Evolutionary conservation across 139 green algal species (phyloP).

Genomic region (Closterium sp.): DNA sequence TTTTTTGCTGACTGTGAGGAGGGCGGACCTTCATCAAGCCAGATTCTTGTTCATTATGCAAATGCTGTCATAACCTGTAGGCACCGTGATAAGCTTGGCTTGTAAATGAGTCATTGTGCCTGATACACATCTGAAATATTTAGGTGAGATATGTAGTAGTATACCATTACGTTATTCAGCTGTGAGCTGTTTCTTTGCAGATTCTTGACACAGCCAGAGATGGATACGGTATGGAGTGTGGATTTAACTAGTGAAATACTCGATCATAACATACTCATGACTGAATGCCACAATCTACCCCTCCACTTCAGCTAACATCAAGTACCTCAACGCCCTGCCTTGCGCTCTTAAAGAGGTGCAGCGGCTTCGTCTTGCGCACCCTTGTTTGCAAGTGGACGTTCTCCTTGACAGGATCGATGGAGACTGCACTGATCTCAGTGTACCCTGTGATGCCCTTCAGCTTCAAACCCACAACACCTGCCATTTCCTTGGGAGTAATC

Average conservation of each 20-base stretch:
- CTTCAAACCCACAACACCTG: neutral
- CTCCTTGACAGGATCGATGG: neutral
- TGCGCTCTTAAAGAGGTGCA: neutral
- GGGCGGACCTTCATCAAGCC: neutral
- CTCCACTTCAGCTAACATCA: neutral
- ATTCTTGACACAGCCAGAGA: too few relatives aligned
- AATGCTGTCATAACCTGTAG: neutral
- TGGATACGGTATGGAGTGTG: too few relatives aligned
- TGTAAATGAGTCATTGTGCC: too few relatives aligned
- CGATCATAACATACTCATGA: too few relatives aligned
- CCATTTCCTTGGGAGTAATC: neutral
- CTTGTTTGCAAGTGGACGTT: neutral
- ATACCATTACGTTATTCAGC: too few relatives aligned
- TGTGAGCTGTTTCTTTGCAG: too few relatives aligned
- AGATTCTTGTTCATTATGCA: neutral
- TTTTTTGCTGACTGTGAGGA: too few relatives aligned
- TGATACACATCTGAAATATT: too few relatives aligned
- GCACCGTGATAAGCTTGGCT: neutral
- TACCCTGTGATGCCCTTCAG: neutral
- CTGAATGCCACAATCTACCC: too few relatives aligned
- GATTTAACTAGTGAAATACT: too few relatives aligned
- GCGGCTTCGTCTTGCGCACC: neutral
- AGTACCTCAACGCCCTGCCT: neutral
- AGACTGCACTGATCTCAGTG: neutral
- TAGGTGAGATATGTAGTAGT: too few relatives aligned